phyloP scores from a whole-genome alignment of 2,329 filamentous ascomycete genomes.

The Nothopassalora personata region DNA sequence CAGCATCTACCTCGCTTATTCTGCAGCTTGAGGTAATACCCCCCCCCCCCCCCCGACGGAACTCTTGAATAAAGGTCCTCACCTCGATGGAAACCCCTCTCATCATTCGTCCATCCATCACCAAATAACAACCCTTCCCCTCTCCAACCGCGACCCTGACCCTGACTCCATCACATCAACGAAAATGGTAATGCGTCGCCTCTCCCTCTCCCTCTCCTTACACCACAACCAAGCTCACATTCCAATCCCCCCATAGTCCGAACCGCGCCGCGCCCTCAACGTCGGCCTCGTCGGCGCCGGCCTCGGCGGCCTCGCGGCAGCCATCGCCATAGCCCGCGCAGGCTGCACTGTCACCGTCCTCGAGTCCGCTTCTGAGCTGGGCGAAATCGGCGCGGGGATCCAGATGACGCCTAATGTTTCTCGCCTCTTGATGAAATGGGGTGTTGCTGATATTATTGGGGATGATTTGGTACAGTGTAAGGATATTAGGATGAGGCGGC shows the following conservation, averaged over 20 bases:
- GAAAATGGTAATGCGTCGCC: too few relatives aligned
- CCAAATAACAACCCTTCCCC: too few relatives aligned
- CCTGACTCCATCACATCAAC: too few relatives aligned
- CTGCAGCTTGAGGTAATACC: too few relatives aligned
- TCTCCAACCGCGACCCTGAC: too few relatives aligned
- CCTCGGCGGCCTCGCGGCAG: conserved; percentile 38
- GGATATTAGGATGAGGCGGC: conserved; percentile 36
- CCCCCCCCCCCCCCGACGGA: too few relatives aligned
- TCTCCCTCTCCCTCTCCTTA: too few relatives aligned
- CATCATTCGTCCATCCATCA: too few relatives aligned
- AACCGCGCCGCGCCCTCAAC: conserved; percentile 1
- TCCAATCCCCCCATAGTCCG: not conserved
- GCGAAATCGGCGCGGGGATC: conserved; percentile 31
- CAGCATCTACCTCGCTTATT: too few relatives aligned
- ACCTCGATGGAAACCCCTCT: too few relatives aligned
- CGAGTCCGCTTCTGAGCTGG: conserved; percentile 33
- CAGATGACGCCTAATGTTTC: conserved; percentile 33
- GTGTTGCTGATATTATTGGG: conserved; percentile 37
- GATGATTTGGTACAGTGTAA: conserved; percentile 38
- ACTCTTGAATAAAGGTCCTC: too few relatives aligned
- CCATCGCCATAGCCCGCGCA: conserved; percentile 35
- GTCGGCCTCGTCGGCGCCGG: conserved; percentile 31
- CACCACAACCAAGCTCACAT: not conserved
- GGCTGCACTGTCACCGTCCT: conserved; percentile 36
- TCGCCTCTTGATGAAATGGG: conserved; percentile 36